Conservation (phyloP, 495 filamentous ascomycete genomes). For the Podospora pseudocomata region DNA sequence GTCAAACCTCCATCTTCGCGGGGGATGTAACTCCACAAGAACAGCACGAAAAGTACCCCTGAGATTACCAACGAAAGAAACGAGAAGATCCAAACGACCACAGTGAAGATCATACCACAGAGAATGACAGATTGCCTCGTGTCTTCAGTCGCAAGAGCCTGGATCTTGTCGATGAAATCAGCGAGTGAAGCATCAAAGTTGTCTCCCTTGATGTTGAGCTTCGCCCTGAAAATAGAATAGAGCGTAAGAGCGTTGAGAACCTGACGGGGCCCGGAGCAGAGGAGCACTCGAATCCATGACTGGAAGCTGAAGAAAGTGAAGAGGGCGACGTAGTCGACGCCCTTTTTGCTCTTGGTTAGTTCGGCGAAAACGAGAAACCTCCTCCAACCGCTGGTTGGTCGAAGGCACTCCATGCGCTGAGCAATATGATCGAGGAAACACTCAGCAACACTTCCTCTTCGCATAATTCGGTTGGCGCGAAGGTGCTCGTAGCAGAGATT, state of each 20-base stretch:
- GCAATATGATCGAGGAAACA: constrained; percentile 87
- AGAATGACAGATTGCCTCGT: constrained; percentile 75
- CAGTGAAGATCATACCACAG: constrained; percentile 84
- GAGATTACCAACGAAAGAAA: constrained; percentile 70
- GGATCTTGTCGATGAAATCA: constrained; percentile 74
- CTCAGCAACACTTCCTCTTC: constrained; percentile 78
- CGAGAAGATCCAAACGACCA: constrained; percentile 84
- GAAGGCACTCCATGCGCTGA: constrained; percentile 73
- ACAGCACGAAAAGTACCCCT: constrained; percentile 73
- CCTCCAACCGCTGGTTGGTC: constrained; percentile 64
- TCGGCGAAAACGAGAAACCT: constrained; percentile 90
- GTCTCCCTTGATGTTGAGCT: constrained; percentile 59
- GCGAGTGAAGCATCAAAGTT: constrained; percentile 53
- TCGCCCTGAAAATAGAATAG: constrained; percentile 65
- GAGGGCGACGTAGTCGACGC: constrained; percentile 83
- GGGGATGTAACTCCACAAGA: constrained; percentile 87
- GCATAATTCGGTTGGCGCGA: constrained; percentile 73
- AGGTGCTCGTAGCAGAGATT: constrained; percentile 74
- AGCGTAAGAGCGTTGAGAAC: constrained; percentile 85
- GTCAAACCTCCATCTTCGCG: constrained; percentile 69
- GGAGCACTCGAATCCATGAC: constrained; percentile 80
- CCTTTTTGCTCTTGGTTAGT: constrained; percentile 87
- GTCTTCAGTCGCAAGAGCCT: constrained; percentile 64
- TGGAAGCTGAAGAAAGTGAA: constrained; percentile 95
- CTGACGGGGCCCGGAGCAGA: constrained; percentile 88